Conservation (phyloP, 225 moss, liverwort and hornwort genomes). For the Rhytidiadelphus loreus region DNA sequence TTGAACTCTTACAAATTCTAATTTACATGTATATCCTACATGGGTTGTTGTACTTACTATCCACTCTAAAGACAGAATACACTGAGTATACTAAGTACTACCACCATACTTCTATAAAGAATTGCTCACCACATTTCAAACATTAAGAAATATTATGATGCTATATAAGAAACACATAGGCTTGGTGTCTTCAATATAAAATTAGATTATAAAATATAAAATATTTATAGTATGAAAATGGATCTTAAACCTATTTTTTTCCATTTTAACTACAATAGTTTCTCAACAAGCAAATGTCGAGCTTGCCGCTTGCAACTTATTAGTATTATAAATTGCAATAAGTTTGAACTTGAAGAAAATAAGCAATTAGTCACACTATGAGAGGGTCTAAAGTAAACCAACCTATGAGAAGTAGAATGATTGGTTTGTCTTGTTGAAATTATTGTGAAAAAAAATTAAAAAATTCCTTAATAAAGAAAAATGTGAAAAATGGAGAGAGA, state of each 20-base stretch:
- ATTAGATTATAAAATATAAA: neutral
- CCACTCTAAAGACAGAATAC: no score
- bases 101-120: neutral
- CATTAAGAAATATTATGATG: neutral
- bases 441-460: no score
- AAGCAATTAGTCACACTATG: neutral
- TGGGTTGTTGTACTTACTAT: no score
- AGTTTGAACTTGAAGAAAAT: neutral
- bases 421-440: no score
- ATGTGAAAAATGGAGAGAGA: no score
- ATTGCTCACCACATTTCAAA: neutral
- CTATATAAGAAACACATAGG: no score
- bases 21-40: neutral
- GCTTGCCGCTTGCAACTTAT: neutral
- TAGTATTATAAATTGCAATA: neutral
- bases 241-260: neutral
- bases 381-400: neutral
- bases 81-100: no score
- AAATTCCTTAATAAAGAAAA: no score
- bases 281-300: neutral
- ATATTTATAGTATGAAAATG: neutral
- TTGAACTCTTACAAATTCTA: no score
- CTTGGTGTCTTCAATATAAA: neutral
- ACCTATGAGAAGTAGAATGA: no score
- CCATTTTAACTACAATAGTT: neutral